phyloP scores from a whole-genome alignment of 2,329 filamentous ascomycete genomes.

The Pseudogymnoascus sp. region DNA sequence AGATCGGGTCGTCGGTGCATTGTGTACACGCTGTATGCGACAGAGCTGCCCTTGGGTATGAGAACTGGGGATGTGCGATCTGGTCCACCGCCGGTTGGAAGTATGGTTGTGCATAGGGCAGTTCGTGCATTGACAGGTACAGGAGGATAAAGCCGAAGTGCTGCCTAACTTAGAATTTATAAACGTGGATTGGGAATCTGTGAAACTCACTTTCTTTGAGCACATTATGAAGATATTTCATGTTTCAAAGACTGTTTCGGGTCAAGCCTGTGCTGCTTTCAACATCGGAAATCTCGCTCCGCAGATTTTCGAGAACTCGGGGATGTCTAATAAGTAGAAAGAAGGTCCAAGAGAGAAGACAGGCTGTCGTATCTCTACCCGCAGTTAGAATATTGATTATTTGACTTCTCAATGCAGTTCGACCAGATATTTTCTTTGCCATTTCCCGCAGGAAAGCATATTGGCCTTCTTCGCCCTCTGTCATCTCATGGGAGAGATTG shows the following conservation, averaged over 20 bases:
- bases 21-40: constrained; percentile 23
- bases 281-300: neutral
- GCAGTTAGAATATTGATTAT: constrained; percentile 26
- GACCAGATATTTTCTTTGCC: constrained; percentile 25
- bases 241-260: constrained; percentile 8
- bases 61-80: constrained; percentile 23
- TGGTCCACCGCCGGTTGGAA: constrained; percentile 27
- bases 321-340: constrained; percentile 14
- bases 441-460: constrained; percentile 12
- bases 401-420: constrained; percentile 27
- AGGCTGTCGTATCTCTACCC: constrained; percentile 13
- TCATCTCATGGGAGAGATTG: constrained; percentile 23
- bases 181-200: neutral
- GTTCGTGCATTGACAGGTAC: constrained; percentile 24
- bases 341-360: constrained; percentile 13
- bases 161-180: constrained; percentile 7
- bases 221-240: constrained; percentile 14
- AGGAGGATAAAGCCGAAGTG: constrained; percentile 22
- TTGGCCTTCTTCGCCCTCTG: constrained; percentile 14
- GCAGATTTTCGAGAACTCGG: constrained; percentile 7
- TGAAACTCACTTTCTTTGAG: constrained; percentile 15
- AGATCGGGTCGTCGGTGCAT: constrained; percentile 25
- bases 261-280: constrained; percentile 11
- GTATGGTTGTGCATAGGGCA: constrained; percentile 17
- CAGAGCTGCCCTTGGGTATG: constrained; percentile 21